Evolutionary conservation across 768 basidiomycete genomes (phyloP).

Genomic region (Tylopilus balloui): DNA sequence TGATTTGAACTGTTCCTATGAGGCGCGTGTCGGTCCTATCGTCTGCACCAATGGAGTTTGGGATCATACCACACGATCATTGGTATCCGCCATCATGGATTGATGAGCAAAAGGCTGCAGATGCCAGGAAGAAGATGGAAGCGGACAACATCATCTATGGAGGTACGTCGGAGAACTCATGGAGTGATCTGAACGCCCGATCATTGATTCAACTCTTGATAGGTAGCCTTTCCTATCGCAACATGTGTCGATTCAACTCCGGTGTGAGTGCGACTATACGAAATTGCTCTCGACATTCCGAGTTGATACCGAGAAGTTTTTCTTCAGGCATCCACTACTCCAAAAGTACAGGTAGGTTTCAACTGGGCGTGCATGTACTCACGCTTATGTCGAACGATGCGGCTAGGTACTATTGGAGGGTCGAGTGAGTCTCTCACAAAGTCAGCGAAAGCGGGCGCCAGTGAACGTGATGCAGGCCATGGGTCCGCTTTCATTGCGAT

Average conservation of each 20-base stretch:
- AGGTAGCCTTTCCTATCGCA: conserved; percentile 43
- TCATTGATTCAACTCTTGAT: background rate
- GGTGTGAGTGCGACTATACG: conserved; percentile 40
- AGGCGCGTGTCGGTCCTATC: conserved; percentile 39
- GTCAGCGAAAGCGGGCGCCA: conserved; percentile 34
- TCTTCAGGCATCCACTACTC: conserved; percentile 37
- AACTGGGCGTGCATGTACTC: background rate
- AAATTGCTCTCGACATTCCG: background rate
- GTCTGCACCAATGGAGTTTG: conserved; percentile 48
- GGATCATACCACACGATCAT: conserved; percentile 52
- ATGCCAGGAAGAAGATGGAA: conserved; percentile 50
- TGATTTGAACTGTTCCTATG: conserved; percentile 15
- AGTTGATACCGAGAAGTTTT: conserved; percentile 37
- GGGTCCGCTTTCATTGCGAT: conserved; percentile 53
- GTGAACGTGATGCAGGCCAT: conserved; percentile 35
- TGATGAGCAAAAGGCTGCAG: conserved; percentile 57
- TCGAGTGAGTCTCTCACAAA: conserved; percentile 26
- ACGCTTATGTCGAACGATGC: background rate
- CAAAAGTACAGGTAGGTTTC: conserved; percentile 28
- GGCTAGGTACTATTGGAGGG: conserved; percentile 28
- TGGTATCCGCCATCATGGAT: conserved; percentile 74
- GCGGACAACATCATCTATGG: conserved; percentile 44
- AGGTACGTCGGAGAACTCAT: conserved; percentile 29
- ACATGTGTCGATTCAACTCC: conserved; percentile 77
- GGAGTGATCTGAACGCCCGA: background rate